These are phyloP conservation scores for Chaetomium sp. DNA, from an alignment of 2,329 filamentous ascomycete species.

Conservation along the genomic window DNA sequence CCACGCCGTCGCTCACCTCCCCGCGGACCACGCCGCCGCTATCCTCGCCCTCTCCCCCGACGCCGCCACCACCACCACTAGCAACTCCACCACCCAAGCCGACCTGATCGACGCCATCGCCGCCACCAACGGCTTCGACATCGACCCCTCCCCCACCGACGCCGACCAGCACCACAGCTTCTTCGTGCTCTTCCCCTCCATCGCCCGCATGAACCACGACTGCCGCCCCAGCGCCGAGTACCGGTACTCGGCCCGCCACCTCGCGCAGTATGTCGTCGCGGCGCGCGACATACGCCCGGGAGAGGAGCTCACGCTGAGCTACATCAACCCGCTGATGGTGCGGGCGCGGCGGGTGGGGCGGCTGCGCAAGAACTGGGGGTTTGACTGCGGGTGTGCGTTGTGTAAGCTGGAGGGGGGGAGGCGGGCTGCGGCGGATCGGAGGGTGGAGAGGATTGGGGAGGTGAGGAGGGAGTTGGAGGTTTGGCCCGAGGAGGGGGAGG, in stretches of 20 bases:
- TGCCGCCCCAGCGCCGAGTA: slow-evolving; percentile 51
- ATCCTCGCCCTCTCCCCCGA: slow-evolving; percentile 45
- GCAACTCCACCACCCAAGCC: slow-evolving; percentile 31
- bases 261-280: slow-evolving; percentile 46
- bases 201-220: slow-evolving; percentile 50
- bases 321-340: slow-evolving; percentile 44
- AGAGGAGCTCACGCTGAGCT: slow-evolving; percentile 49
- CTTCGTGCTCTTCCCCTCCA: slow-evolving; percentile 46
- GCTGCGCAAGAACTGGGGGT: slow-evolving; percentile 44
- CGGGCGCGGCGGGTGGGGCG: slow-evolving; percentile 38
- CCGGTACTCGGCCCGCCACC: slow-evolving; percentile 44
- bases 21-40: slow-evolving; percentile 37
- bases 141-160: slow-evolving; percentile 39
- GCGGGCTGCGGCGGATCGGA: slow-evolving; percentile 42
- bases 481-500: slow-evolving; percentile 31
- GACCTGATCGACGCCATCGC: slow-evolving; percentile 43
- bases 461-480: slow-evolving; percentile 40
- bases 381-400: slow-evolving; percentile 45
- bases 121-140: slow-evolving; percentile 46
- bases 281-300: slow-evolving; percentile 45
- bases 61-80: slow-evolving; percentile 32
- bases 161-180: slow-evolving; percentile 39
- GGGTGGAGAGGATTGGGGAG: slow-evolving; percentile 42
- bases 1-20: slow-evolving; percentile 39
- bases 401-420: slow-evolving; percentile 40